Evolutionary conservation across 2,329 filamentous ascomycete genomes (phyloP).

Genomic region (Aspergillus phoenicis): DNA sequence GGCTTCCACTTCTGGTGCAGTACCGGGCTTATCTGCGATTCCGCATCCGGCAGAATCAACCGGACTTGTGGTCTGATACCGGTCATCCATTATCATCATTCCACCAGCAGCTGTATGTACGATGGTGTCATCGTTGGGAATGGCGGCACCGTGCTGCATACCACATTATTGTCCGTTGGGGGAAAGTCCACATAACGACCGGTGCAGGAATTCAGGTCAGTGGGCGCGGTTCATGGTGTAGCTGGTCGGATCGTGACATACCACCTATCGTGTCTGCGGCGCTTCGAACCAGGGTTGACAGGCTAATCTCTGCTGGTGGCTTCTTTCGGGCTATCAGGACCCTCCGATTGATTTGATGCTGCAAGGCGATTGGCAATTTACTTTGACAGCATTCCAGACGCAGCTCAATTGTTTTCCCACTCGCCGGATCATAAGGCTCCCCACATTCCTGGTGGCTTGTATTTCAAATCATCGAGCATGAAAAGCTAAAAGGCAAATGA

Average conservation of each 20-base stretch:
- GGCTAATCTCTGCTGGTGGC: constrained; percentile 1
- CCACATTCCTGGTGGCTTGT: constrained; percentile 13
- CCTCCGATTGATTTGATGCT: not conserved
- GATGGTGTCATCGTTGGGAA: not conserved
- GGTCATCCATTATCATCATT: not conserved
- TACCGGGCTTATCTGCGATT: not conserved
- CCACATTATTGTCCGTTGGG: not conserved
- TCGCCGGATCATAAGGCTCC: constrained; percentile 1
- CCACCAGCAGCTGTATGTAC: constrained; percentile 1
- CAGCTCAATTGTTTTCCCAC: not conserved
- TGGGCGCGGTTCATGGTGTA: constrained; percentile 3
- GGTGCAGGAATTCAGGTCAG: constrained; percentile 6
- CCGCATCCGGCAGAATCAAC: not conserved
- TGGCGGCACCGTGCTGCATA: not conserved
- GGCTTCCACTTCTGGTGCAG: not conserved
- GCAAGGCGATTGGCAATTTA: constrained; percentile 8
- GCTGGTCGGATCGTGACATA: constrained; percentile 7
- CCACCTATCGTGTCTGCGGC: constrained; percentile 9
- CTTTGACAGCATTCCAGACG: constrained; percentile 18
- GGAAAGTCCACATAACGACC: not conserved
- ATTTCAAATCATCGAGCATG: constrained; percentile 16
- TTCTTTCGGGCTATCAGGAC: constrained; percentile 6
- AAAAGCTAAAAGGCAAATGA: constrained; percentile 10
- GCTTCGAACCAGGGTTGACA: constrained; percentile 1
- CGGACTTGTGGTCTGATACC: not conserved